Evolutionary conservation across 2,329 filamentous ascomycete genomes (phyloP).

Genomic region (Diaporthe australafricana): DNA sequence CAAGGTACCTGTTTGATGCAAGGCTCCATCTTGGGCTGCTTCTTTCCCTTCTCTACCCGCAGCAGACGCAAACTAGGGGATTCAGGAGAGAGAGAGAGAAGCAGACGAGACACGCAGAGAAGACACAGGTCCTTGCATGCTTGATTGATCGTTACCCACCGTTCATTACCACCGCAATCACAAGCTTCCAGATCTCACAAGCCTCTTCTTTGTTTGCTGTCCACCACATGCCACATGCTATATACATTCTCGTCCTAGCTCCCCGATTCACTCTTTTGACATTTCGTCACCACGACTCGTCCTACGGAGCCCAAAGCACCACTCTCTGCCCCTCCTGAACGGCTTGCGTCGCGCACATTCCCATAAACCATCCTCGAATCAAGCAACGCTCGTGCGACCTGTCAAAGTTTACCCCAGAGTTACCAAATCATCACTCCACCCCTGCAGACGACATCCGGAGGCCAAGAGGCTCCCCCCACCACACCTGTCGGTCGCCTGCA

Average conservation of each 20-base stretch:
- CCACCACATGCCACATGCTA: constrained; percentile 20
- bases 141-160: neutral
- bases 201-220: constrained; percentile 27
- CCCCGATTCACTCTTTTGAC: neutral
- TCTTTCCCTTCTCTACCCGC: constrained; percentile 19
- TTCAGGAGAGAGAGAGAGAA: constrained; percentile 1
- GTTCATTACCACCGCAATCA: constrained; percentile 6
- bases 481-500: constrained; percentile 16
- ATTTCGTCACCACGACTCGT: constrained; percentile 21
- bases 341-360: constrained; percentile 10
- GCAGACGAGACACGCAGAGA: no score
- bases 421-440: constrained; percentile 28
- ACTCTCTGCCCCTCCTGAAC: neutral
- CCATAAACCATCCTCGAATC: constrained; percentile 9
- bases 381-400: constrained; percentile 28
- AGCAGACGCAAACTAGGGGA: constrained; percentile 3
- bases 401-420: constrained; percentile 30
- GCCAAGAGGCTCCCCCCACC: constrained; percentile 26
- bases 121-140: no score
- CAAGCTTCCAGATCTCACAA: constrained; percentile 16
- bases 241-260: constrained; percentile 25
- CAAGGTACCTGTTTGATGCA: constrained; percentile 13
- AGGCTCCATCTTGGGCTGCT: constrained; percentile 25
- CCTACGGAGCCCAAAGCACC: constrained; percentile 10
- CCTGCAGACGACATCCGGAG: constrained; percentile 21